A percentile compares a stretch with the other conserved stretches of the same genome.
Evolutionary conservation across 2,329 filamentous ascomycete genomes (phyloP).

Genomic region (Hypomyces perniciosus): DNA sequence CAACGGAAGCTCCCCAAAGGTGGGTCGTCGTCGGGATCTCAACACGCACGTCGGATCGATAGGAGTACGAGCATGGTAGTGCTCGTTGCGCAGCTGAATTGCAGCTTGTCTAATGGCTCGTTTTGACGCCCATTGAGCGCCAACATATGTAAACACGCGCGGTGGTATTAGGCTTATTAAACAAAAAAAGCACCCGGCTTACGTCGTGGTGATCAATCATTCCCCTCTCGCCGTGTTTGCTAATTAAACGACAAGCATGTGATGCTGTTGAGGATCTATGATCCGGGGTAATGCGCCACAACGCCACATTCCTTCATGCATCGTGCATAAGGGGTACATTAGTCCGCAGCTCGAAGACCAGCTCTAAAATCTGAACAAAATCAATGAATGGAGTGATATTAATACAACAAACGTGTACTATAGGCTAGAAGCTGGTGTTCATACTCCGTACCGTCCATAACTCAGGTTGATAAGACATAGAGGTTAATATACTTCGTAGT

Average conservation of each 20-base stretch:
- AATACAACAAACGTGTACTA: no score
- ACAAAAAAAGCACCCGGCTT: background rate
- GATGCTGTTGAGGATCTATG: slow-evolving; percentile 10
- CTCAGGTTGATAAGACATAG: no score
- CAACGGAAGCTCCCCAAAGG: slow-evolving; percentile 14
- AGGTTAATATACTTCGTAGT: no score
- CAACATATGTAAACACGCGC: background rate
- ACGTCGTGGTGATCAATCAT: slow-evolving; percentile 7
- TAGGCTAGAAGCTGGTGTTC: no score
- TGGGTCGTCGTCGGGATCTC: slow-evolving; percentile 10
- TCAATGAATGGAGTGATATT: no score
- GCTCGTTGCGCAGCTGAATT: background rate
- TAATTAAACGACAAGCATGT: slow-evolving; percentile 11
- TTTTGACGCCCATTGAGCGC: background rate
- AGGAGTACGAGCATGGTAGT: background rate
- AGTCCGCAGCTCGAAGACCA: background rate
- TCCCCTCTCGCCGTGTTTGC: slow-evolving; percentile 5
- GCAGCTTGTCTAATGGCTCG: background rate
- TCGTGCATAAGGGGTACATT: background rate
- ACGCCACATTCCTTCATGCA: slow-evolving; percentile 3
- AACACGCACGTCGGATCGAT: background rate
- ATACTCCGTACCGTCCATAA: no score
- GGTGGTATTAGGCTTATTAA: background rate
- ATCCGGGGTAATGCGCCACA: slow-evolving; percentile 6
- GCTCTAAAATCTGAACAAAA: no score